These are phyloP conservation scores for Metrosideros polymorpha DNA, from an alignment of 441 rosid genomes.

Conservation along the genomic window DNA sequence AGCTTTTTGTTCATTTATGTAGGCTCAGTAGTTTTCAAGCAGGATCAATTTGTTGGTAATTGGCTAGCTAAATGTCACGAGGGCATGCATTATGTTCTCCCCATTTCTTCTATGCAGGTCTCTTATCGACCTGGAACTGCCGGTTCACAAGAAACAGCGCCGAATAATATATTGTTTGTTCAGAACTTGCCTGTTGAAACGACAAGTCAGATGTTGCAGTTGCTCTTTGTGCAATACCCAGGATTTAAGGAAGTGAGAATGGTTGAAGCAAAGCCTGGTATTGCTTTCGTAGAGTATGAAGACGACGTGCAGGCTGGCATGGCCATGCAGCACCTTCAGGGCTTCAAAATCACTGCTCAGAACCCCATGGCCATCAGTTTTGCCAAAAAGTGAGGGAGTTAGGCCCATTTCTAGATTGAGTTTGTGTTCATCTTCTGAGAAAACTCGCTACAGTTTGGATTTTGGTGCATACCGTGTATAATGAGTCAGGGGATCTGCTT, in stretches of 20 bases:
- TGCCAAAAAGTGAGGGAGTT: constrained; percentile 9
- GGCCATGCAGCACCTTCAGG: constrained; percentile 92
- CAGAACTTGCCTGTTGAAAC: constrained; percentile 91
- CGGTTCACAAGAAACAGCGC: constrained; percentile 46
- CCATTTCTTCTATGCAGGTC: constrained; percentile 24
- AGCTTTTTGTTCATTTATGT: neutral
- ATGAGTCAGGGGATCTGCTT: neutral
- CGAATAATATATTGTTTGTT: constrained; percentile 78
- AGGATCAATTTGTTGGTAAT: neutral
- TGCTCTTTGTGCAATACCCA: constrained; percentile 69
- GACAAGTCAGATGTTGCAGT: constrained; percentile 75
- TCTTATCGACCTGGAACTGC: constrained; percentile 34
- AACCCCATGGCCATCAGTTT: constrained; percentile 49
- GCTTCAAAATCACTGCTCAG: constrained; percentile 84
- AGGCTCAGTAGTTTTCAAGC: neutral
- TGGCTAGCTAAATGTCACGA: neutral
- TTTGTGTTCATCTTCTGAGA: neutral
- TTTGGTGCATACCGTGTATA: neutral
- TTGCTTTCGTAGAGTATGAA: constrained; percentile 88
- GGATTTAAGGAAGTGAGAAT: constrained; percentile 93
- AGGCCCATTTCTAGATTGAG: neutral
- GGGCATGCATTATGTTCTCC: neutral
- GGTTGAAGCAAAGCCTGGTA: constrained; percentile 89
- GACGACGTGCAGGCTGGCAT: constrained; percentile 86
- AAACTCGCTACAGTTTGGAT: neutral